Evolutionary conservation across 768 basidiomycete genomes (phyloP).

Genomic region (Ramaria sp.): DNA sequence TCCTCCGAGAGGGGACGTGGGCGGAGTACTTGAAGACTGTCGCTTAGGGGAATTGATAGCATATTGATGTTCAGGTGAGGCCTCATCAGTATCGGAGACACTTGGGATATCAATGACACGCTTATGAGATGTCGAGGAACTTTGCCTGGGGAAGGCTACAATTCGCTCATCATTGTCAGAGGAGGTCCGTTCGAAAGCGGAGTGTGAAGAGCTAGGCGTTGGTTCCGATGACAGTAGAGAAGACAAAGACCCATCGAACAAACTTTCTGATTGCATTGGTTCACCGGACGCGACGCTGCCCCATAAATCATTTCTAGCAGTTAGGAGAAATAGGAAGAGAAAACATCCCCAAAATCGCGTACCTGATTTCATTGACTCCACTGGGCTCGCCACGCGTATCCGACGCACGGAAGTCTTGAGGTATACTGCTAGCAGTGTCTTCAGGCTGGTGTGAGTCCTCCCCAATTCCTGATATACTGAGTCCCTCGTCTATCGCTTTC

Average conservation of each 20-base stretch:
- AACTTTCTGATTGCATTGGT: background rate
- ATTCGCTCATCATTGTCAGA: background rate
- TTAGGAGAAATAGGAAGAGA: background rate
- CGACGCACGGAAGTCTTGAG: background rate
- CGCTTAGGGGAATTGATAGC: conserved; percentile 2
- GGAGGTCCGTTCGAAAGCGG: conserved; percentile 20
- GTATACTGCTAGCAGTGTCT: background rate
- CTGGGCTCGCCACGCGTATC: background rate
- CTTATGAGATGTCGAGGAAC: conserved; percentile 26
- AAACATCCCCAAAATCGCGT: background rate
- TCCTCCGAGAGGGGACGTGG: background rate
- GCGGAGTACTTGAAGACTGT: conserved; percentile 5
- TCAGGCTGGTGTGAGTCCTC: background rate
- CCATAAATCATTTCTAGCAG: background rate
- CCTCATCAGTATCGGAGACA: background rate
- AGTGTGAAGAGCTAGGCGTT: conserved; percentile 11
- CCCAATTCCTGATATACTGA: conserved; percentile 15
- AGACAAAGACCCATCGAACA: conserved; percentile 2
- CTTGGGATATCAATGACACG: background rate
- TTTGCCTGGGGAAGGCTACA: conserved; percentile 13
- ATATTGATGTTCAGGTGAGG: conserved; percentile 2
- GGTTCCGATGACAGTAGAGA: background rate
- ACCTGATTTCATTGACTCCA: background rate
- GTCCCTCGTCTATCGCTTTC: conserved; percentile 29
- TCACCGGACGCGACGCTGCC: background rate